Evolutionary conservation across 163 green algal species (phyloP), one percentile per base, ranked within the genome.

Genomic region (Chlorella variabilis): DNA sequence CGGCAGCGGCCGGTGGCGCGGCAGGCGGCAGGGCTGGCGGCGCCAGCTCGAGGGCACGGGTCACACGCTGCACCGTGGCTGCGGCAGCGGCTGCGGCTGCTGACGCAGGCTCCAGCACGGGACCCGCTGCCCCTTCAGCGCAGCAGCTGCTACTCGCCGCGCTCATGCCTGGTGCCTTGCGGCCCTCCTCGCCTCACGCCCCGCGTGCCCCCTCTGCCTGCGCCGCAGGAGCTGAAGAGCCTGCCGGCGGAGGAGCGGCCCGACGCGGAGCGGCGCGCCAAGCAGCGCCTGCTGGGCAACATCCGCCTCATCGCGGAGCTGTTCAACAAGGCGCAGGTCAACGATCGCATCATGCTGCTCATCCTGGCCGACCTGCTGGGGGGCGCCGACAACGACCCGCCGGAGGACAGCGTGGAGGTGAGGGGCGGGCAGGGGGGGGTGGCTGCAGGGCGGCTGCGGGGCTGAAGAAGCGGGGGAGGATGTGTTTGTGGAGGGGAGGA

Each of bases 261-360:
- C 27, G 82, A 84, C 3, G 73, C 38, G 1, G 81, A 83, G 82
- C 90, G 92, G 56, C 59, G 41, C 5, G 92, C 97, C 48, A 99
- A 99, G 92, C 91, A 93, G 87, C 92, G 95, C 39, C 96, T 92
- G 42, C 87, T 99, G 83, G 97, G 97, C 66, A 99, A 96, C 88
- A 95, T 99, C 84, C 91, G 95, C 29, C 92, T 99, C 27, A 99
- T 99, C 75, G 91, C 93, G 39, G 94, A 99, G 93, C 93, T 99
- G 71, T 98, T 96, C 93, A 98, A 98, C 82, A 93, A 96, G 87
- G 91, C 91, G 58, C 73, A 80, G 88, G 71, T 85, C 17, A 89
- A 87, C 65, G 93, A 98, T 87, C 90, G 93, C 86, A 98, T 99
- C 83, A 93, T 99, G 81, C 89, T 95, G 34, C 91, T 94, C 27